A percentile compares a stretch with the other conserved stretches of the same genome.
Conservation (phyloP, 306 rosid species). For the Abrus pulchellus region DNA sequence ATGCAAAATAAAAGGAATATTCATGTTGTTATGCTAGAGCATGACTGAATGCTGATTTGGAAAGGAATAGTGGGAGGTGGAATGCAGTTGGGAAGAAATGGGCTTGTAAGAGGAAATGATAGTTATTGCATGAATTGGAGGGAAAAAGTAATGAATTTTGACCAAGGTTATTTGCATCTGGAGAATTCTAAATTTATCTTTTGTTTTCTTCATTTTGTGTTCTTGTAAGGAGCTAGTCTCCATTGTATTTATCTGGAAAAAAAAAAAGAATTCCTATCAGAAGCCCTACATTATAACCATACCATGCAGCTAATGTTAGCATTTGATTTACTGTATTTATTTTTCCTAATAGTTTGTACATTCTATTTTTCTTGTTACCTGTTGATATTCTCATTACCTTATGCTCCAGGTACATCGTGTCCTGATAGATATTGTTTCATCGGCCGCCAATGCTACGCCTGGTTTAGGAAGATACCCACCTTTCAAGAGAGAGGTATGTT, state of each 20-base stretch:
- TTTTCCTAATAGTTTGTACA: neutral
- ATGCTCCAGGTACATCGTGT: conserved; percentile 86
- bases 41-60: neutral
- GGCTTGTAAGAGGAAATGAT: conserved; percentile 5
- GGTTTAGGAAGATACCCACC: conserved; percentile 99
- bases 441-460: conserved; percentile 93
- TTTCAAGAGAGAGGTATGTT: conserved; percentile 95
- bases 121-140: conserved; percentile 10
- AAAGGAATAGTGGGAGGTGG: conserved; percentile 5
- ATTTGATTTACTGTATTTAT: conserved; percentile 27
- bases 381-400: conserved; percentile 43
- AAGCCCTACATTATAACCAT: neutral
- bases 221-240: conserved; percentile 20
- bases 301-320: conserved; percentile 9
- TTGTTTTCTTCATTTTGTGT: conserved; percentile 11
- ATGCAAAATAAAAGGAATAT: conserved; percentile 5
- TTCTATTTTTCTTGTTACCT: conserved; percentile 35
- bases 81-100: conserved; percentile 1
- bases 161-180: conserved; percentile 8
- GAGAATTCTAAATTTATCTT: neutral
- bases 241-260: neutral
- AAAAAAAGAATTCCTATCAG: neutral
- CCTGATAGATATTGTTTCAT: conserved; percentile 82
- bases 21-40: neutral
- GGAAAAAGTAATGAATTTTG: neutral